Evolutionary conservation across 23 red algal species (phyloP).

Genomic region (Gracilaria gracilis): DNA sequence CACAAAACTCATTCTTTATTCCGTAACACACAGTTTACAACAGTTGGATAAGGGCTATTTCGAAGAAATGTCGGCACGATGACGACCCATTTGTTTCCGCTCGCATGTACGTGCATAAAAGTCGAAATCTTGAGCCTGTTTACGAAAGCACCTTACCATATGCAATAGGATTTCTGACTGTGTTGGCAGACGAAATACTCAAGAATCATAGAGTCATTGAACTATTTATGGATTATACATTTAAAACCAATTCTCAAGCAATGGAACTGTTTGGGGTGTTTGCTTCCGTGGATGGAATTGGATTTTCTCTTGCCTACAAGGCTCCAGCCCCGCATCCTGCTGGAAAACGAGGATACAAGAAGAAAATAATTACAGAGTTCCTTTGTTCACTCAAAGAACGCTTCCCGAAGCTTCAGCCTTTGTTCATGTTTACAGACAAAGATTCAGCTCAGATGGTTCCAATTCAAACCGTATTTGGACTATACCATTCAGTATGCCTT

Average conservation of each 20-base stretch:
- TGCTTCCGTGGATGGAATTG: not conserved
- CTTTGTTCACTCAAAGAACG: not conserved
- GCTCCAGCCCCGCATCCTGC: not conserved
- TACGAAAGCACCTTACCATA: not conserved
- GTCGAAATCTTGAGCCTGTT: not conserved
- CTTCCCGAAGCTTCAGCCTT: not conserved
- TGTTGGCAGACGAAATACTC: not conserved
- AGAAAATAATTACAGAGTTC: not conserved
- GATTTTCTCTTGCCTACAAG: not conserved
- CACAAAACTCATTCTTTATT: not conserved
- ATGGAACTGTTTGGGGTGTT: not conserved
- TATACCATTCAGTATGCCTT: not conserved
- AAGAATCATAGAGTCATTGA: not conserved
- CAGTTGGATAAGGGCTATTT: not conserved
- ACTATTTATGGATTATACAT: constrained; percentile 21
- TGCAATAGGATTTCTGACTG: not conserved
- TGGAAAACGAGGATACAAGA: not conserved
- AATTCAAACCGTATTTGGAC: not conserved
- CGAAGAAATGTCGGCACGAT: no score
- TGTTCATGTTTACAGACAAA: constrained; percentile 7
- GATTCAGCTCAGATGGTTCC: not conserved
- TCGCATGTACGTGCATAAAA: no score
- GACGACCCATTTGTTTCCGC: no score
- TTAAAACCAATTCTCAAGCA: constrained; percentile 6
- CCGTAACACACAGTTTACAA: not conserved